phyloP scores from a whole-genome alignment of 192 early-diverging fungal species.

The Backusella liffmaniae region DNA sequence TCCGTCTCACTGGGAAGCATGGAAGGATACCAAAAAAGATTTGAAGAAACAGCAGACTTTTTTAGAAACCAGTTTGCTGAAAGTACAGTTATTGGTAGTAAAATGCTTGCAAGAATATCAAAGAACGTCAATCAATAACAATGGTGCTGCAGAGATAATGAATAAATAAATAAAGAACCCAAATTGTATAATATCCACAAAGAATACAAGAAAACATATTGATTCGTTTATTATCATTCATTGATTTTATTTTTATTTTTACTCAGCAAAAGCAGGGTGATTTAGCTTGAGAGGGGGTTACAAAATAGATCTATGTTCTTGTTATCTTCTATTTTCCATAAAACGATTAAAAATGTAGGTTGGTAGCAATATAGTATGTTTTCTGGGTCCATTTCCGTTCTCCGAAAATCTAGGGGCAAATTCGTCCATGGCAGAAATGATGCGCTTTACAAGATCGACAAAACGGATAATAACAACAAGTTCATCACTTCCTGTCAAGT shows the following conservation, averaged over 20 bases:
- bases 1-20: conserved; percentile 80
- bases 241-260: too few relatives aligned
- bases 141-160: neutral
- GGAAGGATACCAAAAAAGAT: conserved; percentile 82
- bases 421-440: neutral
- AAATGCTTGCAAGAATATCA: conserved; percentile 57
- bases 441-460: neutral
- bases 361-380: neutral
- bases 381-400: neutral
- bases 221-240: neutral
- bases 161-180: neutral
- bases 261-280: neutral
- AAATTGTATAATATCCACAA: neutral
- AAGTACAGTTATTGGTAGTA: conserved; percentile 51
- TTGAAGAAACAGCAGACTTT: conserved; percentile 82
- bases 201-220: neutral
- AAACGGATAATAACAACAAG: neutral
- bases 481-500: neutral
- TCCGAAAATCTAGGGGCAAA: neutral
- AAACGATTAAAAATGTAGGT: neutral
- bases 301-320: neutral
- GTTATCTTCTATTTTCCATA: neutral
- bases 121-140: conserved; percentile 35
- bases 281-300: neutral
- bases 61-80: conserved; percentile 67